Evolutionary conservation across 2,329 filamentous ascomycete genomes (phyloP), one percentile per base, ranked within the genome.

Genomic region (Fusarium coffeatum): DNA sequence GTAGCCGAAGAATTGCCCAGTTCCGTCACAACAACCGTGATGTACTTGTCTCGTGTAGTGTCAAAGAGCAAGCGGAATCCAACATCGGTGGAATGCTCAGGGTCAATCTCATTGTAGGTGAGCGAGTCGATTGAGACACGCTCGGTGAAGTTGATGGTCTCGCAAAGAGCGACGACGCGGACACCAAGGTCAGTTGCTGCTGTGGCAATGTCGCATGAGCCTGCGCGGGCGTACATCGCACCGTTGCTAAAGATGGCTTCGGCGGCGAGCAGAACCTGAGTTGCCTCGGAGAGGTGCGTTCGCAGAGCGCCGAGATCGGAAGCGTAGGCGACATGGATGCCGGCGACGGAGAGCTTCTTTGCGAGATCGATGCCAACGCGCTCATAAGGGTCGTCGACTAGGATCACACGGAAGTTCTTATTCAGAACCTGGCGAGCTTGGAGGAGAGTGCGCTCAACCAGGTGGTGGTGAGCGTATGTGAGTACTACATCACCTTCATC

Each of bases 191-290:
- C 89, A 54, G 90, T 89, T 8, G 94, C 95, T 43, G 92, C 89
- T 84, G 96, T 92, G 20, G 95, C 94, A 12, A 98, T 87, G 63
- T 96, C 88, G 25, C 93, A 93, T 6, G 94, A 97, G 65, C 96
- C 96, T 12, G 93, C 89, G 22, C 94, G 89, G 7, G 92, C 95
- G 80, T 97, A 97, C 73, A 99, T 87, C 34, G 93, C 88, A 10
- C 96, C 96, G 80, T 98, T 98, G 72, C 93, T 94, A 82, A 97
- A 96, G 89, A 99, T 96, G 41, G 93, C 93, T 78, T 98, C 94
- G 7, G 94, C 94, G 15, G 94, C 94, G 2, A 98, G 93, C 5
- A 99, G 85, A 54, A 98, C 88, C 12, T 96, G 90, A 9, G 90
- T 92, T 4, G 85, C 81, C 45, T 80, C 77, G 68, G 89, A 88